Evolutionary conservation across 441 rosid species (phyloP), one percentile per base, ranked within the genome.

Genomic region (Kokia cookei): DNA sequence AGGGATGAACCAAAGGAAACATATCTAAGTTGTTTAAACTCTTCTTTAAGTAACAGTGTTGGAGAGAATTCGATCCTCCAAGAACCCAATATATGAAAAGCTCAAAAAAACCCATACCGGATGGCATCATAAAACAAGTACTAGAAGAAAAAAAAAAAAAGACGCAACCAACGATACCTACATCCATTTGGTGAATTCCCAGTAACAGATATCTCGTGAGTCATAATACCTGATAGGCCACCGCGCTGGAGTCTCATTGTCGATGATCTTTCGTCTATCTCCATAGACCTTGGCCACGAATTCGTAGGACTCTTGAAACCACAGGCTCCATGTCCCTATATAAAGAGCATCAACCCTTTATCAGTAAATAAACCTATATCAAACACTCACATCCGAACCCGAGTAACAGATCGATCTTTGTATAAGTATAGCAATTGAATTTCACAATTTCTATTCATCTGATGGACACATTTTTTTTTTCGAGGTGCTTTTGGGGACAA

Each of bases 1-100:
- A 67, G 32, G 81, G 76, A 73, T 81, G 71, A 54, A 69, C 57
- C 24, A 73, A 67, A 32, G 22, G 40, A 29, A 7, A 67, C 3
- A 67, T 48, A n/a, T 19, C 26, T 55, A 55, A 19, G 29, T 55
- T 22, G 60, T 55, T 9, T 12, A 29, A 55, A 22, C 29, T 22
- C 60, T 55, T 55, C 60, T 55, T 55, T 10, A 55, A 9, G 1
- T 10, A 55, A 22, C 60, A 7, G 14, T 55, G 60, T 24, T 1
- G 60, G 11, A 53, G 29, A 55, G 60, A 55, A 55, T 22, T 19
- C 11, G 0, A 22, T 8, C 12, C 60, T 55, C 60, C 22, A 22
- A 55, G 29, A 55, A 55, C 60, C 24, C 22, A 7, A 66, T 29
- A 47, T 3, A 67, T 27, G 58, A 67, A 67, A 53, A 48, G 13